These are phyloP conservation scores for Vigna angularis DNA, from an alignment of 306 rosid genomes.

Conservation along the genomic window DNA sequence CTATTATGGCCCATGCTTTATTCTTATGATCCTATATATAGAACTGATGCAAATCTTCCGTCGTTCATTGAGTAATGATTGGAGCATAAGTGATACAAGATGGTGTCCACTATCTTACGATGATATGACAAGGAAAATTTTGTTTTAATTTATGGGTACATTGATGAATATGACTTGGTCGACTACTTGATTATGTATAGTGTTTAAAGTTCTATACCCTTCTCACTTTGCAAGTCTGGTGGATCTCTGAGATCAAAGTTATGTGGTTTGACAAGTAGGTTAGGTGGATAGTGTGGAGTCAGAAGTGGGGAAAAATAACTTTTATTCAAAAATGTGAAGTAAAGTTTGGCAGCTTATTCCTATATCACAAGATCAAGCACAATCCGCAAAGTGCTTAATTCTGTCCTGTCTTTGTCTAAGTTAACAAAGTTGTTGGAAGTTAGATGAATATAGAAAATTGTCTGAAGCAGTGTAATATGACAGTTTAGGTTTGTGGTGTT, in stretches of 20 bases:
- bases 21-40: constrained; percentile 26
- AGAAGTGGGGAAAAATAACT: neutral
- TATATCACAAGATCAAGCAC: constrained; percentile 27
- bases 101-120: constrained; percentile 21
- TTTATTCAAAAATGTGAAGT: neutral
- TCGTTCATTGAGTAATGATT: constrained; percentile 38
- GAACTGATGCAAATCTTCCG: constrained; percentile 24
- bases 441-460: constrained; percentile 7
- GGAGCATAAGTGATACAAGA: constrained; percentile 17
- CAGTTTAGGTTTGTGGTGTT: neutral
- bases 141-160: constrained; percentile 6
- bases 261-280: constrained; percentile 10
- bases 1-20: constrained; percentile 17
- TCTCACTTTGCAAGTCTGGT: constrained; percentile 11
- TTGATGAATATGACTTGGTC: constrained; percentile 17
- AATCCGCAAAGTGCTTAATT: constrained; percentile 14
- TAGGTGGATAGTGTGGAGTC: constrained; percentile 5
- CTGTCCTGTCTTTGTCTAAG: constrained; percentile 18
- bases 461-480: neutral
- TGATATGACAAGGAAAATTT: constrained; percentile 20
- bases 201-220: constrained; percentile 18
- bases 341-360: constrained; percentile 4
- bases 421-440: neutral
- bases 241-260: constrained; percentile 16
- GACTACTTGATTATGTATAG: neutral